Base-by-base conservation (phyloP, 176 grass and related monocot genomes). In the Miscanthus lutarioriparius region DNA sequence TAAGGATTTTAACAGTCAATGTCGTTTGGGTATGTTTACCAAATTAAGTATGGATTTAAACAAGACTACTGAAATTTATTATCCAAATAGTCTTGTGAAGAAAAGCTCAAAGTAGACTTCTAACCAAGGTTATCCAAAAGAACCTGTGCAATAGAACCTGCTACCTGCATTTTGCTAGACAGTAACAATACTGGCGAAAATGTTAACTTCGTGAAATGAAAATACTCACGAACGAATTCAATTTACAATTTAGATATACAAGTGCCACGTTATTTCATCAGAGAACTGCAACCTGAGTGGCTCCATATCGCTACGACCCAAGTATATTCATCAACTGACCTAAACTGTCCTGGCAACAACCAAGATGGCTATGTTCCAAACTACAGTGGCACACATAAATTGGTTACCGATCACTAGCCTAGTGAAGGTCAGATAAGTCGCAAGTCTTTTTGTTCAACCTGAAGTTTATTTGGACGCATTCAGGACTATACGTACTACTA, bases 381-480 rank as follows among this genome's bases (percentile, higher is more conserved):
- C 12, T 75, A 75, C 76, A 68, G 33, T 56, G 23, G 41, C 43
- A 5, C 25, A 71, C 58, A 86, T 35, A 15, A 17, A 43, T 20
- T 14, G 37, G 36, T 40, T 19, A 63, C 72, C 16, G 39, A 38
- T 12, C 72, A 56, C 79, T 74, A 69, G 36, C 79, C 38, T 77
- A 70, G 22, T 76, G 6, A 64, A 33, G 54, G 54, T 48, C 39
- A 47, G 33, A 44, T 38, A 45, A 14, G 17, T 63, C 75, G 84
- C 67, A 84, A 35, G 27, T 74, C 51, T 48, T 37, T 36, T 37
- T 53, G 19, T 80, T 85, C 82, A 89, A 25, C 80, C 3, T 38
- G 20, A 16, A 14, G 49, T 37, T 80, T n/a, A 32, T 23, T 20
- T 64, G 77, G 61, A 47, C 7, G 10, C 40, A 47, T 80, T 80